Evolutionary conservation across 176 grass and related monocot genomes (phyloP), one percentile per base, ranked within the genome.

Genomic region (Stipa capillata): DNA sequence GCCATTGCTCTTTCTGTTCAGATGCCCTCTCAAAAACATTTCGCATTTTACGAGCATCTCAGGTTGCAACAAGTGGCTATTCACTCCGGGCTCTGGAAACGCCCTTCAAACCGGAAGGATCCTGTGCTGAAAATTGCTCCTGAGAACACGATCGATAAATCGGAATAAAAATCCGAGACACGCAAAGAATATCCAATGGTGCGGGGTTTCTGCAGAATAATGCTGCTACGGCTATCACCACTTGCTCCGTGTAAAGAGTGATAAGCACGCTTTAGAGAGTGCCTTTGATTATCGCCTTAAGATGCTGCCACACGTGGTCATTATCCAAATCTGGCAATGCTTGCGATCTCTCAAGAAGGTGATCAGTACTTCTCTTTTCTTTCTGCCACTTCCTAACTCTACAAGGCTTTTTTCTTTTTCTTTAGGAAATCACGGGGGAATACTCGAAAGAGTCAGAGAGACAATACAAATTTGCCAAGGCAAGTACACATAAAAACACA

Each of bases 191-290:
- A 60, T 74, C 50, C 75, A 24, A 43, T 9, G n/a, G 72, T 14
- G 20, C 36, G 14, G 13, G 53, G 20, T 84, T 84, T 88, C 76
- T 61, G 69, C 36, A 57, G 79, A 83, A 80, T 89, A 75, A 80
- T 65, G 68, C 37, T 6, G 18, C 69, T 78, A 37, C 85, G 48
- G 48, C 27, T 21, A 44, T 44, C 55, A 15, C 40, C 25, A 74
- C 20, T 69, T 48, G 52, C 24, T 59, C 32, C 17, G 29, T 65
- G 4, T 58, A 42, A 55, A n/a, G 33, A 74, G 59, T 88, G 81
- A 80, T 80, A 75, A 50, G 42, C 42, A 79, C 39, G 76, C 28
- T 79, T 79, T 72, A 71, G 15, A n/a, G n/a, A 65, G 44, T 72
- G 73, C 35, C 25, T 72, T 31, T 36, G 39, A 5, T 68, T 79